Evolutionary conservation across 805 yeast species (phyloP).

Genomic region (Zygoascus biomembranicola): DNA sequence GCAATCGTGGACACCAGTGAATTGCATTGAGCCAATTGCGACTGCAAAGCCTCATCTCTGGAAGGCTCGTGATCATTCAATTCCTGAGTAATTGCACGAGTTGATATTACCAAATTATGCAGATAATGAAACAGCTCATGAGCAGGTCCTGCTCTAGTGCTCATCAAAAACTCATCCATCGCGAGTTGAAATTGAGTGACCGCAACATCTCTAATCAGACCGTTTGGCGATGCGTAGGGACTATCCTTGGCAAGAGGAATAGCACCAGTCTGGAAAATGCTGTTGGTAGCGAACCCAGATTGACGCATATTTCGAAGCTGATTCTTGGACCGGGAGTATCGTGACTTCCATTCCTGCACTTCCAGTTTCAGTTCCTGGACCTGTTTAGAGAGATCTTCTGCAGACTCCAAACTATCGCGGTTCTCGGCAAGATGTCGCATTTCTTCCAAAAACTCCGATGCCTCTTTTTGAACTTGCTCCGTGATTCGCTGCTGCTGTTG

Average conservation of each 20-base stretch:
- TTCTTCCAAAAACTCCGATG: slow-evolving; percentile 28
- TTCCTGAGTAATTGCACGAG: slow-evolving; percentile 24
- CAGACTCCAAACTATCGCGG: slow-evolving; percentile 13
- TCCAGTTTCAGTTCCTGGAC: slow-evolving; percentile 27
- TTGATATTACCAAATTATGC: slow-evolving; percentile 27
- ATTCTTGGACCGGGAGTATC: slow-evolving; percentile 23
- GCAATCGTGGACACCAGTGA: slow-evolving; percentile 53
- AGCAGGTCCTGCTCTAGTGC: slow-evolving; percentile 20
- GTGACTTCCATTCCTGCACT: slow-evolving; percentile 28
- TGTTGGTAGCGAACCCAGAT: slow-evolving; percentile 16
- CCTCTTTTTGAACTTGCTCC: slow-evolving; percentile 32
- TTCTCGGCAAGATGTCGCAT: slow-evolving; percentile 30
- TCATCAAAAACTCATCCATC: slow-evolving; percentile 27
- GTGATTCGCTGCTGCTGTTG: slow-evolving; percentile 23
- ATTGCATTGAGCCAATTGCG: slow-evolving; percentile 21
- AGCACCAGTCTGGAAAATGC: slow-evolving; percentile 7
- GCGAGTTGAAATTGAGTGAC: slow-evolving; percentile 27
- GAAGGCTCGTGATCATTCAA: slow-evolving; percentile 13
- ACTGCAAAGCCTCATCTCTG: slow-evolving; percentile 9
- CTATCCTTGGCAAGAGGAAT: slow-evolving; percentile 9
- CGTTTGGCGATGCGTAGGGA: slow-evolving; percentile 18
- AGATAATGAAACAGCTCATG: slow-evolving; percentile 24
- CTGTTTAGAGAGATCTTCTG: slow-evolving; percentile 17
- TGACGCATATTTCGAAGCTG: slow-evolving; percentile 22
- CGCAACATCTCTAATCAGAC: slow-evolving; percentile 21